Conservation (phyloP, 2,329 filamentous ascomycete species). For the Aureobasidium melanogenum region DNA sequence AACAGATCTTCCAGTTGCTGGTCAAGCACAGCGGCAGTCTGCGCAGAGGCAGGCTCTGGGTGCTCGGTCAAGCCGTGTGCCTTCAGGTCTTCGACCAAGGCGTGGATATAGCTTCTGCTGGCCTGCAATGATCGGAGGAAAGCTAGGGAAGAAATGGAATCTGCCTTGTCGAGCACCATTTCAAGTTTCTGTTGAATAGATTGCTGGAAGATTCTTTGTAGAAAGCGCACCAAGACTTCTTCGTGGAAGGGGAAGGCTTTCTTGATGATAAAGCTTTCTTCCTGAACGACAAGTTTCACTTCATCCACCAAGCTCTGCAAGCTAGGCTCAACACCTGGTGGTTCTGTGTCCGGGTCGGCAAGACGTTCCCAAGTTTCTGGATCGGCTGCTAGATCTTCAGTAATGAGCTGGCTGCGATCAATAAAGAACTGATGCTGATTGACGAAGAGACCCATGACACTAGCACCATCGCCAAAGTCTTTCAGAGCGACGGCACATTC, state of each 20-base stretch:
- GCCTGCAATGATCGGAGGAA: slow-evolving; percentile 88
- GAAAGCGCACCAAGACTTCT: slow-evolving; percentile 82
- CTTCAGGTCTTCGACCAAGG: slow-evolving; percentile 86
- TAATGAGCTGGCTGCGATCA: slow-evolving; percentile 82
- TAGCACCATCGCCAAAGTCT: slow-evolving; percentile 92
- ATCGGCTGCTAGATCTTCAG: slow-evolving; percentile 71
- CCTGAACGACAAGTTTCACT: slow-evolving; percentile 89
- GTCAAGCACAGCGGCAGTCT: slow-evolving; percentile 65
- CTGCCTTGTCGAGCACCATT: slow-evolving; percentile 90
- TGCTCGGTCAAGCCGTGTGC: slow-evolving; percentile 90
- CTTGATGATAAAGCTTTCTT: slow-evolving; percentile 95
- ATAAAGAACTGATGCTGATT: slow-evolving; percentile 99
- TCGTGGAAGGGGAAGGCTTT: slow-evolving; percentile 94
- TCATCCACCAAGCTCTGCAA: slow-evolving; percentile 89
- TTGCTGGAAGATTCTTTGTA: slow-evolving; percentile 95
- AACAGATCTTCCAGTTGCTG: slow-evolving; percentile 59
- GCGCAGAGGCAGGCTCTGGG: slow-evolving; percentile 79
- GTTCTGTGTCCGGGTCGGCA: slow-evolving; percentile 87
- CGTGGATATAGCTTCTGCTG: slow-evolving; percentile 78
- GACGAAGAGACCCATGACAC: slow-evolving; percentile 91
- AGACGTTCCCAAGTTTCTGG: slow-evolving; percentile 75
- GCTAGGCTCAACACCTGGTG: slow-evolving; percentile 83
- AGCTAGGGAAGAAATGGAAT: slow-evolving; percentile 80
- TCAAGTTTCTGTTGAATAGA: slow-evolving; percentile 94
- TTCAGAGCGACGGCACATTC: slow-evolving; percentile 89